Evolutionary conservation across 164 flowering plant species (phyloP), one percentile per base, ranked within the genome.

Genomic region (Stephania japonica): DNA sequence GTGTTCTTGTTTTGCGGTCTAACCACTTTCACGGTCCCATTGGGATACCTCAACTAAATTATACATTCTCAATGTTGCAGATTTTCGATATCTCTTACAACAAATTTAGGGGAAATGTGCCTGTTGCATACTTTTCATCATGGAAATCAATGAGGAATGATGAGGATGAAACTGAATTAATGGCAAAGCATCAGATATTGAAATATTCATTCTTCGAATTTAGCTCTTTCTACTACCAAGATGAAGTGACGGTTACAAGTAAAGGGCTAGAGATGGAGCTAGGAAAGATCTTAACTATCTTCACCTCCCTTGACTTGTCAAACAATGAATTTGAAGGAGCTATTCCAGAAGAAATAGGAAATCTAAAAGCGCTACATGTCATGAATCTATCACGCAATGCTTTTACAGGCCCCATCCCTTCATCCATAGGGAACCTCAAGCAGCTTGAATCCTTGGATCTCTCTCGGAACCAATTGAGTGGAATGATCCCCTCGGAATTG

Each of bases 1-100:
- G 85, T 0, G 91, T 91, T 32, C 86, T 92, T 50, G 85, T 87
- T 49, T 41, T 92, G 74, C 82, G n/a, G n/a, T n/a, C n/a, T n/a
- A n/a, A n/a, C n/a, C n/a, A n/a, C n/a, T n/a, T n/a, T n/a, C n/a
- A n/a, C 19, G 91, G 96, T n/a, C 1, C 67, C n/a, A 68, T 90
- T 47, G 38, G 64, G n/a, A 18, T 80, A 68, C 65, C 21, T 7
- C 4, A 25, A 67, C 12, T 41, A 13, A 53, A 26, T 19, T 0
- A 19, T 18, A 14, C 49, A 3, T 77, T 72, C 56, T 42, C 69
- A 68, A 63, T 26, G 63, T n/a, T 77, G 69, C 72, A 77, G n/a
- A 73, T 77, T 16, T 32, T 77, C 24, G 79, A 77, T 49, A 26
- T 77, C 66, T 68, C 79, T 49, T 73, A 42, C 7, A 77, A 77